These are phyloP conservation scores for Ramaria sp. DNA, from an alignment of 768 basidiomycete genomes.

Conservation along the genomic window DNA sequence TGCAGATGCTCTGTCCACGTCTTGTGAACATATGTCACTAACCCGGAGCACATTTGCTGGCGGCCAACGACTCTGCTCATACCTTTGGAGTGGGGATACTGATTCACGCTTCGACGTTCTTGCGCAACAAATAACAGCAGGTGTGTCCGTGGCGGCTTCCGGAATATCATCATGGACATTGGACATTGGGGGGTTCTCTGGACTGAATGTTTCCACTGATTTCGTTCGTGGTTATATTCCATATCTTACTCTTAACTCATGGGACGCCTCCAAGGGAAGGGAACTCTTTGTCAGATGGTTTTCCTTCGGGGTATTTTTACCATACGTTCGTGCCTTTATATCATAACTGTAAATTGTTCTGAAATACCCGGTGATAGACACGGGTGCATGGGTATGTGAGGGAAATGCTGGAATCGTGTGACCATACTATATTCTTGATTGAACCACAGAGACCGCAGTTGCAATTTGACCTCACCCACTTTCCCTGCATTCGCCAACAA, in stretches of 20 bases:
- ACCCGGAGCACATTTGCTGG: constrained; percentile 27
- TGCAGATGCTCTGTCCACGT: constrained; percentile 12
- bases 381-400: constrained; percentile 22
- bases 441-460: constrained; percentile 17
- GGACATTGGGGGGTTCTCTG: constrained; percentile 27
- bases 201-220: constrained; percentile 22
- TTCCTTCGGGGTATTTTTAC: constrained; percentile 27
- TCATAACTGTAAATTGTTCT: neutral
- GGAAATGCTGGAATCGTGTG: neutral
- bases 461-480: constrained; percentile 17
- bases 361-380: constrained; percentile 13
- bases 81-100: constrained; percentile 29
- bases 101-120: constrained; percentile 25
- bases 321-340: constrained; percentile 20
- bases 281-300: constrained; percentile 28
- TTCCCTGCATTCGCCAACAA: constrained; percentile 21
- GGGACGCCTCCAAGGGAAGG: constrained; percentile 16
- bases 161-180: constrained; percentile 29
- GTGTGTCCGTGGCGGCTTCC: constrained; percentile 24
- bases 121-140: constrained; percentile 26
- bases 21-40: constrained; percentile 26
- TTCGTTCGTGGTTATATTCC: constrained; percentile 11
- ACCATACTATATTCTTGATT: neutral
- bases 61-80: constrained; percentile 28
- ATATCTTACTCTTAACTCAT: neutral